Base-by-base conservation (phyloP, 495 filamentous ascomycete genomes). In the Pyrenula massariospora region DNA sequence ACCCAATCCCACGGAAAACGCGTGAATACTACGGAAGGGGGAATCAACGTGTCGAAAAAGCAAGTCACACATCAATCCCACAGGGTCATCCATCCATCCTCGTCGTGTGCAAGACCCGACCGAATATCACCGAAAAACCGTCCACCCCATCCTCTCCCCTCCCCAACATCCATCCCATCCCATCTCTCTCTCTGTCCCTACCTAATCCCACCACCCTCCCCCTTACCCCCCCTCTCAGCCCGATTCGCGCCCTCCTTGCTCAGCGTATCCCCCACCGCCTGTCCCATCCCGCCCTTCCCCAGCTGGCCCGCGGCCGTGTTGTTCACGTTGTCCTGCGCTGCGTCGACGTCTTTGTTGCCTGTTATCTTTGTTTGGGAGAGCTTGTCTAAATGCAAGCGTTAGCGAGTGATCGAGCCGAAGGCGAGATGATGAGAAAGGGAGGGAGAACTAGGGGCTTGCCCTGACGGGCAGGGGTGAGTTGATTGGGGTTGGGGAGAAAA, bases 301-400 rank as follows among this genome's bases (percentile, higher is more conserved):
- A 85, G 62, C 53, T 80, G 78, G 22, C 72, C 72, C n/a, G 73
- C 69, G 23, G 76, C 78, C 50, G 77, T 67, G 64, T 70, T 65
- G 65, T 84, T 70, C 12, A 81, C 71, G 54, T 70, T 69, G 66
- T 80, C 80, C 66, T 86, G 83, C 31, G 84, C 70, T 0, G 66
- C 75, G 69, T 83, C 71, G 65, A 83, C 73, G 62, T 79, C 74
- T 1, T 76, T 59, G 67, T 82, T 67, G 65, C 73, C 71, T 50
- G 80, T 84, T 10, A 85, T 56, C 68, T 84, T 84, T 60, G 79
- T 70, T 56, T 77, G 79, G 70, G 76, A 67, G 55, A 86, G 75
- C 55, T 77, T 71, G 49, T 84, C 82, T 86, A 50, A 48, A 24
- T n/a, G 21, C 48, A 24, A 23, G 11, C 19, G 12, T 56, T 54